phyloP scores from a whole-genome alignment of 2,329 filamentous ascomycete genomes.

The Fusarium temperatum region DNA sequence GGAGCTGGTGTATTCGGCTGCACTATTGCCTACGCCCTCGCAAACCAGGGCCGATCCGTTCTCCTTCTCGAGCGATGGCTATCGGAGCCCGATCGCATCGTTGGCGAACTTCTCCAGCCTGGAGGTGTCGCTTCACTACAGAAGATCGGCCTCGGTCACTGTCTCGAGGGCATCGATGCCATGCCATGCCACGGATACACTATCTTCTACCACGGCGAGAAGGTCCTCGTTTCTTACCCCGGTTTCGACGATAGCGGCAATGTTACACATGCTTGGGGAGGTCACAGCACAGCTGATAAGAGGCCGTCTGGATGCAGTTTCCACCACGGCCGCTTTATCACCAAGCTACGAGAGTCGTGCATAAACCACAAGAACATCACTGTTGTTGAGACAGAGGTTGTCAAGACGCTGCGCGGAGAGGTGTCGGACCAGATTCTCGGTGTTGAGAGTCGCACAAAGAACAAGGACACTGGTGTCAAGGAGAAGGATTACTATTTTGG shows the following conservation, averaged over 20 bases:
- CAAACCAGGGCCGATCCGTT: conserved; percentile 89
- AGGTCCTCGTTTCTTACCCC: conserved; percentile 83
- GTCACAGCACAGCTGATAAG: conserved; percentile 48
- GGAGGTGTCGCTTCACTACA: conserved; percentile 85
- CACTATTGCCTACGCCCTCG: conserved; percentile 83
- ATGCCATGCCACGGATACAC: conserved; percentile 86
- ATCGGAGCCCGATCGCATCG: conserved; percentile 93
- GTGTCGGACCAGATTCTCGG: conserved; percentile 79
- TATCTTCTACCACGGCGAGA: conserved; percentile 80
- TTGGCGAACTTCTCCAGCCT: conserved; percentile 93
- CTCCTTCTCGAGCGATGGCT: conserved; percentile 88
- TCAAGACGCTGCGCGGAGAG: conserved; percentile 75
- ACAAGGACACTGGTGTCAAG: conserved; percentile 65
- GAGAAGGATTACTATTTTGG: conserved; percentile 83
- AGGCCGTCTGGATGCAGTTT: conserved; percentile 79
- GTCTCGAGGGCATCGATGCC: conserved; percentile 88
- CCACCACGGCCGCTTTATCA: conserved; percentile 94
- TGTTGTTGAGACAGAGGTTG: conserved; percentile 88
- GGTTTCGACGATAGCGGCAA: conserved; percentile 60
- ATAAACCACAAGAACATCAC: conserved; percentile 82
- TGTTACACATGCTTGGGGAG: conserved; percentile 50
- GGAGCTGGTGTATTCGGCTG: conserved; percentile 92
- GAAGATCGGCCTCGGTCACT: conserved; percentile 81
- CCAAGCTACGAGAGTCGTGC: conserved; percentile 80
- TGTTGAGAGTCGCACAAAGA: conserved; percentile 76